Conservation (phyloP, 371 early-diverging fungal genomes). For the Mortierella sp. region DNA sequence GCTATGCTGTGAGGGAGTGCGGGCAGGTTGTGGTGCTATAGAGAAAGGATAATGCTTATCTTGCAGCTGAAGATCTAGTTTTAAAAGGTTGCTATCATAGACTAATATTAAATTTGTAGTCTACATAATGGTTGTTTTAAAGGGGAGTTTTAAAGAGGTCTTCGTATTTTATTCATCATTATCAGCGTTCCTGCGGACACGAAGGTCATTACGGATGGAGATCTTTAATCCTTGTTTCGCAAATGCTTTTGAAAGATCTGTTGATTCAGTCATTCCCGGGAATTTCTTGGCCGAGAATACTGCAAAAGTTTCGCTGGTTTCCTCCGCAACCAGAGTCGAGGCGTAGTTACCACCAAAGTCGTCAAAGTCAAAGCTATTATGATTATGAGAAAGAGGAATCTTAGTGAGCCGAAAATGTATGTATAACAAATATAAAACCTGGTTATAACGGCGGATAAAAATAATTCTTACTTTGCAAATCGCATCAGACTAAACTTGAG, state of each 20-base stretch:
- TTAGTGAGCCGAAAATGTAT: neutral
- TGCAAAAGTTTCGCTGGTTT: conserved; percentile 71
- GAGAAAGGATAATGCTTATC: neutral
- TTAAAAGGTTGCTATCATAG: too few species aligned
- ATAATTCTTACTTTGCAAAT: conserved; percentile 57
- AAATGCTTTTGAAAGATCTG: conserved; percentile 86
- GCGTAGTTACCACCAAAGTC: conserved; percentile 14
- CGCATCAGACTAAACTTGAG: conserved; percentile 80
- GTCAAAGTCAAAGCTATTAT: conserved; percentile 26
- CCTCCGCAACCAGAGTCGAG: conserved; percentile 63
- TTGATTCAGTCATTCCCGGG: conserved; percentile 95
- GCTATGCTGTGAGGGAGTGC: neutral
- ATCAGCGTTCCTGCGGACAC: conserved; percentile 31
- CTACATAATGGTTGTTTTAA: neutral
- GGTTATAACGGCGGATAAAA: neutral
- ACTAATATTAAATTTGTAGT: too few species aligned
- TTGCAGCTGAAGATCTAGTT: neutral
- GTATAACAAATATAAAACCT: neutral
- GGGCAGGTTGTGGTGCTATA: too few species aligned
- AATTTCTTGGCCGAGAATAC: conserved; percentile 92
- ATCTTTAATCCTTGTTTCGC: conserved; percentile 94
- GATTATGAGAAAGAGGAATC: neutral
- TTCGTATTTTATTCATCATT: neutral
- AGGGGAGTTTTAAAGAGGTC: neutral
- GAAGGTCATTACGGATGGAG: conserved; percentile 86